A percentile compares a stretch with the other conserved stretches of the same genome.
Evolutionary conservation across 352 stramenopile genomes (phyloP).

Genomic region (Chrysophaeum taylorii): DNA sequence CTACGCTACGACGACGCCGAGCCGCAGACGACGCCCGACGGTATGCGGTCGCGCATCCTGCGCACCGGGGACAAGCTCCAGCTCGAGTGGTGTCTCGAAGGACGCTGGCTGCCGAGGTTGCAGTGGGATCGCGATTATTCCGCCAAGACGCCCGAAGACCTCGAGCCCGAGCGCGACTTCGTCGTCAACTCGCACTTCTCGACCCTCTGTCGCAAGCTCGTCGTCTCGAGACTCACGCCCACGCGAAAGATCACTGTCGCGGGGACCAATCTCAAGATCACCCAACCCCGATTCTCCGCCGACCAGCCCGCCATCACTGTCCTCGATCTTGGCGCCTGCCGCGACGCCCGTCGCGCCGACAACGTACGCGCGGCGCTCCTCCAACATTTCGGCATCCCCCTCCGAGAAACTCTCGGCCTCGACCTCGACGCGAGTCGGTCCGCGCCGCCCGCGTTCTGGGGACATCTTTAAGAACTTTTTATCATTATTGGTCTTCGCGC

Average conservation of each 20-base stretch:
- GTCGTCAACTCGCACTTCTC: no score
- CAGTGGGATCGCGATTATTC: background rate
- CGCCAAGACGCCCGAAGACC: background rate
- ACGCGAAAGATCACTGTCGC: background rate
- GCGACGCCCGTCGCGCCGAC: no score
- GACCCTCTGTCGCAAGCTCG: background rate
- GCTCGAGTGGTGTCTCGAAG: constrained; percentile 1
- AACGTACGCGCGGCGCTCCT: background rate
- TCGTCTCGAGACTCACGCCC: background rate
- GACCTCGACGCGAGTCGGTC: background rate
- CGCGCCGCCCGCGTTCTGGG: no score
- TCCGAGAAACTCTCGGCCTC: background rate
- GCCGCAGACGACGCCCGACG: constrained; percentile 10
- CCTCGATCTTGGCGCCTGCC: background rate
- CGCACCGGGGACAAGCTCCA: background rate
- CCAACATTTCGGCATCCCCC: background rate
- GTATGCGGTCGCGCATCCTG: background rate
- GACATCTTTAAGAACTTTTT: no score
- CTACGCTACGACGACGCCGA: background rate
- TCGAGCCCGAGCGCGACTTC: background rate
- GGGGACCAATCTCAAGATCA: background rate
- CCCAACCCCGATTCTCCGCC: background rate
- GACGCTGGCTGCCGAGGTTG: background rate
- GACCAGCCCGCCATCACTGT: background rate
- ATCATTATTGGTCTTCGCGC: no score